Conservation (phyloP, 306 rosid genomes). For the Betula pendula region DNA sequence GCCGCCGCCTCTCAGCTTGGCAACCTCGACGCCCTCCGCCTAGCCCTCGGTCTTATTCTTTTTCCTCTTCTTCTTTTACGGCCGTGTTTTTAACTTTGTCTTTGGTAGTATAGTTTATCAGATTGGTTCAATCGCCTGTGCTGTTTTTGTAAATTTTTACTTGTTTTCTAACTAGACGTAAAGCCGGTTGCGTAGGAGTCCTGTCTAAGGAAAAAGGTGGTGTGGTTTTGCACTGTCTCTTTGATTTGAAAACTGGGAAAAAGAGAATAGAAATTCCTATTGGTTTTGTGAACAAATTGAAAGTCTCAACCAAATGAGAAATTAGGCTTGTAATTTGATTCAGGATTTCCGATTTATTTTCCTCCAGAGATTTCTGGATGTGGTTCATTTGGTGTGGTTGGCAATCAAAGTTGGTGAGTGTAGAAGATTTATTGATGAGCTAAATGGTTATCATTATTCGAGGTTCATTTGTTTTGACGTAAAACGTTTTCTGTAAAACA, state of each 20-base stretch:
- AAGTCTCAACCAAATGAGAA: not conserved
- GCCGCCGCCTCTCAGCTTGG: conserved; percentile 63
- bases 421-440: not conserved
- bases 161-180: not conserved
- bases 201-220: not conserved
- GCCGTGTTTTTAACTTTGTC: not conserved
- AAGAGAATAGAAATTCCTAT: not conserved
- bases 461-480: no score
- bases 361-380: not conserved
- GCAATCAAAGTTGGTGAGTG: not conserved
- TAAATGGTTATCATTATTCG: not conserved
- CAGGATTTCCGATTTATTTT: not conserved
- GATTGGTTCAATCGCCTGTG: not conserved
- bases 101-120: not conserved
- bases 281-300: not conserved
- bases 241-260: not conserved
- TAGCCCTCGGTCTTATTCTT: conserved; percentile 60
- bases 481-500: no score
- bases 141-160: not conserved
- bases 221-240: not conserved
- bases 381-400: not conserved
- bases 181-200: not conserved
- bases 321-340: not conserved
- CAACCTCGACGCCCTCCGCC: conserved; percentile 57
- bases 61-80: not conserved